phyloP scores from a whole-genome alignment of 1,284 basidiomycete genomes.

The Trametes sp. region DNA sequence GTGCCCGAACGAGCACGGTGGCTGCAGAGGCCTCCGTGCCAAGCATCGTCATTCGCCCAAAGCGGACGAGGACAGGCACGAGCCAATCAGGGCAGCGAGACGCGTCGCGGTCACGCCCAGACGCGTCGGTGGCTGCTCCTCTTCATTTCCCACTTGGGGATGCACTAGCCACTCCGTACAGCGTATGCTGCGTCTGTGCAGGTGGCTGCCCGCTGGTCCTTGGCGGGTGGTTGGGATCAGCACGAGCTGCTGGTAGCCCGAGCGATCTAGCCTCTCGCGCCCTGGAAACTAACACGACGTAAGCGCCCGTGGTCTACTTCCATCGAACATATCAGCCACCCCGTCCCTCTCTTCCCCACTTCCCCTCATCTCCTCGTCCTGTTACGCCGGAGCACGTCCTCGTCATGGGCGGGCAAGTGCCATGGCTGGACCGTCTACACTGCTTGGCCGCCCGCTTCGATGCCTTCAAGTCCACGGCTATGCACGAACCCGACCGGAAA shows the following conservation, averaged over 20 bases:
- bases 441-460: constrained; percentile 13
- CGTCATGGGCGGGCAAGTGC: constrained; percentile 9
- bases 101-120: constrained; percentile 23
- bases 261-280: constrained; percentile 13
- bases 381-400: not conserved
- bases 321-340: constrained; percentile 15
- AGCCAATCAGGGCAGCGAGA: constrained; percentile 17
- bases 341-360: not conserved
- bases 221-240: not conserved
- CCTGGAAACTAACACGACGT: constrained; percentile 19
- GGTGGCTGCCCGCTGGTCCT: not conserved
- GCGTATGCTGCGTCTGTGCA: not conserved
- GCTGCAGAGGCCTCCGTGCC: not conserved
- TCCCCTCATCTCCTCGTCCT: not conserved
- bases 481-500: constrained; percentile 15
- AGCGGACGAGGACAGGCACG: not conserved
- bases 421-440: constrained; percentile 4
- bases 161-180: not conserved
- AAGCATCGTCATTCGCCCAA: constrained; percentile 2
- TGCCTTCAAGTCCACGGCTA: constrained; percentile 10
- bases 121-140: constrained; percentile 18
- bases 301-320: constrained; percentile 18
- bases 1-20: not conserved
- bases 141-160: not conserved
- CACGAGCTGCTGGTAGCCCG: not conserved